Evolutionary conservation across 495 filamentous ascomycete species (phyloP), one percentile per base, ranked within the genome.

Genomic region (Trichoderma erinaceum): DNA sequence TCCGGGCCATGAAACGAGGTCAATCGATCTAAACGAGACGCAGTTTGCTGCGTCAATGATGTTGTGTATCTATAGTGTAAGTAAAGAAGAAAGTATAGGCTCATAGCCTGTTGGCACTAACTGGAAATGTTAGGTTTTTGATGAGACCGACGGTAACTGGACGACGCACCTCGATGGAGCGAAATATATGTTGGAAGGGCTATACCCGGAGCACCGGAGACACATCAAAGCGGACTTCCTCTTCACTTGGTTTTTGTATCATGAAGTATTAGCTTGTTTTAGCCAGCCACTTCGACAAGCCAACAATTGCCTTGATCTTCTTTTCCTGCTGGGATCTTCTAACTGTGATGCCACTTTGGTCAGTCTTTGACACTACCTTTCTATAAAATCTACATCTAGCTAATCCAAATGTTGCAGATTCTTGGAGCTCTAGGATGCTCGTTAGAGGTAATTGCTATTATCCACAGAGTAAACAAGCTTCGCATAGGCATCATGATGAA

Each of bases 21-120:
- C 70, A 18, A 44, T 70, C 21, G 73, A 72, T 44, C 72, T 70
- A 29, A 73, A 72, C 6, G 73, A 77, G 69, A 76, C 75, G n/a
- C 75, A 77, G 67, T 69, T 76, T 18, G 75, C 74, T 3, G 74
- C 75, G 15, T 77, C 73, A 7, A 77, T 77, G 75, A 77, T 77
- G 75, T 74, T 77, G 7, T 77, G 75, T 41, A 74, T 77, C 46
- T 77, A 77, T 63, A 77, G 76, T 71, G 75, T 77, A 50, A 70
- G 75, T 44, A 6, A 27, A 25, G 25, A 13, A 15, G 16, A 32
- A 29, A 6, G 5, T 3, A 61, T 3, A 21, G 27, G 25, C 5
- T 15, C 23, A 12, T 61, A 5, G n/a, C 11, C 16, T 32, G 56
- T 27, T 38, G 35, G 35, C 27, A 6, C 41, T 41, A 21, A 65